Conservation (phyloP, 768 basidiomycete genomes). For the Pleurotus giganteus region DNA sequence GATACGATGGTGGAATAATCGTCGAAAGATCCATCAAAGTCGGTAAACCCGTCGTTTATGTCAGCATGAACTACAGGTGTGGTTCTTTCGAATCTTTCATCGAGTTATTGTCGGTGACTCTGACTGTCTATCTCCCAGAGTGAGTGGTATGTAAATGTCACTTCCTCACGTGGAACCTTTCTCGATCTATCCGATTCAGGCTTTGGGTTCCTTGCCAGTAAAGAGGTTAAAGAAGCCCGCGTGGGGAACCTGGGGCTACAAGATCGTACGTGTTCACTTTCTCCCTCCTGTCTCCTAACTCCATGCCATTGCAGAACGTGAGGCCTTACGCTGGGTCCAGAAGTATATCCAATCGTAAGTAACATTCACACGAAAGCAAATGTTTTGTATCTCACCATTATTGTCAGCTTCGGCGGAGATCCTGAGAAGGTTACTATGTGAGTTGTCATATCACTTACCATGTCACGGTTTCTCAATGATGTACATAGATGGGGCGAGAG, state of each 20-base stretch:
- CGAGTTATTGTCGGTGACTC: neutral
- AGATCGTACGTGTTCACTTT: constrained; percentile 42
- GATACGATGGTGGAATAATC: constrained; percentile 1
- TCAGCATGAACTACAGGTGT: constrained; percentile 8
- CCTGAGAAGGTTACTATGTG: constrained; percentile 35
- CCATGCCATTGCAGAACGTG: constrained; percentile 34
- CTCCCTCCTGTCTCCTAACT: constrained; percentile 8
- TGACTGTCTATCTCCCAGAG: neutral
- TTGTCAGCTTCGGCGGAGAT: constrained; percentile 45
- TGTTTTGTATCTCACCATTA: constrained; percentile 28
- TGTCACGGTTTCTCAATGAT: neutral
- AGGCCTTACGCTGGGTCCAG: constrained; percentile 60
- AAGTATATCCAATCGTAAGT: constrained; percentile 42
- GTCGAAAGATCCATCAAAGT: constrained; percentile 3
- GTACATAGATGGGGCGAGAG: constrained; percentile 54
- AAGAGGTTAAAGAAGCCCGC: constrained; percentile 38
- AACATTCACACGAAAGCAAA: neutral
- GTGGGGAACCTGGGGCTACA: constrained; percentile 58
- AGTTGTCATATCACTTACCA: neutral
- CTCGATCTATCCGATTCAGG: constrained; percentile 17
- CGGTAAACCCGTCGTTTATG: constrained; percentile 6
- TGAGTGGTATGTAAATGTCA: neutral
- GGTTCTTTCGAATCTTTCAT: neutral
- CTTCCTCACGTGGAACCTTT: neutral
- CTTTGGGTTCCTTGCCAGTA: constrained; percentile 39